A percentile compares a stretch with the other conserved stretches of the same genome.
Conservation (phyloP, 805 yeast species). For the Candida chauliodis region DNA sequence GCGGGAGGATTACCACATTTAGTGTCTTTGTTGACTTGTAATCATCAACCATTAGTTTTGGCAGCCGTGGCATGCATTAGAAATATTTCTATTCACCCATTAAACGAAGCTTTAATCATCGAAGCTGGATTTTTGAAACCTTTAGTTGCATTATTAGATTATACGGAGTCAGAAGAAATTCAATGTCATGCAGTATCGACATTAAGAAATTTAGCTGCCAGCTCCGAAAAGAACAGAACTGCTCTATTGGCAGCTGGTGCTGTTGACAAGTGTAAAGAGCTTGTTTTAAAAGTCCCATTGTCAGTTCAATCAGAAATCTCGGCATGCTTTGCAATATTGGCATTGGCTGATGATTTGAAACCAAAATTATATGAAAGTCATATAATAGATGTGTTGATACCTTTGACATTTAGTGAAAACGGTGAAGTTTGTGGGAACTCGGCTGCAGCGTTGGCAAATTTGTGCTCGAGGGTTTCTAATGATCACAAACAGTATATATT, state of each 20-base stretch:
- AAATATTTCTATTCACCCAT: conserved; percentile 93
- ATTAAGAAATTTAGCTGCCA: conserved; percentile 91
- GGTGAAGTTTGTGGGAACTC: conserved; percentile 97
- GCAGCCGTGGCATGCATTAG: conserved; percentile 99
- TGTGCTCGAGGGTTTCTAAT: conserved; percentile 79
- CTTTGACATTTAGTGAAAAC: conserved; percentile 81
- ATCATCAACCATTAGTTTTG: conserved; percentile 85
- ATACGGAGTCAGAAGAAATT: conserved; percentile 87
- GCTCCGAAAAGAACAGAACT: conserved; percentile 86
- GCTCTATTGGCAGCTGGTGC: conserved; percentile 95
- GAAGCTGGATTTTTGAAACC: conserved; percentile 97
- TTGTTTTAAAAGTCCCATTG: conserved; percentile 82
- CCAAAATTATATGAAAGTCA: conserved; percentile 78
- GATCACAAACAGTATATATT: conserved; percentile 75
- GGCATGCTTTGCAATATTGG: conserved; percentile 95
- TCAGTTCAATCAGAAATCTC: conserved; percentile 94
- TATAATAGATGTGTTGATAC: conserved; percentile 82
- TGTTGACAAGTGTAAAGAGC: conserved; percentile 84
- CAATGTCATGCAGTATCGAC: conserved; percentile 98
- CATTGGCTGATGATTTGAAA: conserved; percentile 92
- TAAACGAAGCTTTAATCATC: conserved; percentile 91
- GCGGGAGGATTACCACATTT: conserved; percentile 94
- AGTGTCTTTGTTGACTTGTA: conserved; percentile 83
- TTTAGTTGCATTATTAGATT: conserved; percentile 77
- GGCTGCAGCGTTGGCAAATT: conserved; percentile 95